A percentile compares a stretch with the other conserved stretches of the same genome.
Conservation (phyloP, 2,329 filamentous ascomycete species). For the Dothideomycetidae sp. region DNA sequence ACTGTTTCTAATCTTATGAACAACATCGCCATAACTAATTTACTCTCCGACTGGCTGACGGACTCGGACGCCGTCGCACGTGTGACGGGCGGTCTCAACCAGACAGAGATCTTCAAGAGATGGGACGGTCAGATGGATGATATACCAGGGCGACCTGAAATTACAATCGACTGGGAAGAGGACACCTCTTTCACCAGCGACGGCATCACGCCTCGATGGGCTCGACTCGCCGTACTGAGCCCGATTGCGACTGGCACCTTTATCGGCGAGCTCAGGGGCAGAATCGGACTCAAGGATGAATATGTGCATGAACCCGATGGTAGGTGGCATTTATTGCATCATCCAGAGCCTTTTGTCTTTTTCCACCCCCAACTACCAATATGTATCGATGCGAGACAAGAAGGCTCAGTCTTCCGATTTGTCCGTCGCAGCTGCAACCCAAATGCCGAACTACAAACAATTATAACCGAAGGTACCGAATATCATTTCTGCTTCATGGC, state of each 20-base stretch:
- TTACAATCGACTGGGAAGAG: slow-evolving; percentile 40
- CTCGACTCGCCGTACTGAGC: slow-evolving; percentile 45
- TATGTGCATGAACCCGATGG: slow-evolving; percentile 33
- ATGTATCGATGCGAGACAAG: slow-evolving; percentile 80
- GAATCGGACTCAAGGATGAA: slow-evolving; percentile 33
- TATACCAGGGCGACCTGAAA: slow-evolving; percentile 36
- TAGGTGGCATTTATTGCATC: slow-evolving; percentile 33
- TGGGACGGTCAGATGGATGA: slow-evolving; percentile 42
- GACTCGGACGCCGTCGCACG: slow-evolving; percentile 54
- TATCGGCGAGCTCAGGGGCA: slow-evolving; percentile 57
- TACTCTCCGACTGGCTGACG: slow-evolving; percentile 63
- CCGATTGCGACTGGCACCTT: slow-evolving; percentile 38
- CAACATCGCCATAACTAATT: slow-evolving; percentile 59
- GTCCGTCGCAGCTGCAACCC: slow-evolving; percentile 84
- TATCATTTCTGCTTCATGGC: slow-evolving; percentile 92
- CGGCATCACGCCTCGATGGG: slow-evolving; percentile 54
- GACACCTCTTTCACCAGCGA: slow-evolving; percentile 34
- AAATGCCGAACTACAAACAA: slow-evolving; percentile 77
- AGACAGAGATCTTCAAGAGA: slow-evolving; percentile 56
- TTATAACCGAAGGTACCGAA: slow-evolving; percentile 60
- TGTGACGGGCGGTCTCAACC: slow-evolving; percentile 48
- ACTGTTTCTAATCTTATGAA: slow-evolving; percentile 63
- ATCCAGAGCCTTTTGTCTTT: slow-evolving; percentile 41
- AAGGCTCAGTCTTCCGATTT: slow-evolving; percentile 76
- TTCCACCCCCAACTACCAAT: slow-evolving; percentile 77